A percentile compares a stretch with the other conserved stretches of the same genome.
Conservation (phyloP, 2,329 filamentous ascomycete species). For the Cucurbitaria berberidis region DNA sequence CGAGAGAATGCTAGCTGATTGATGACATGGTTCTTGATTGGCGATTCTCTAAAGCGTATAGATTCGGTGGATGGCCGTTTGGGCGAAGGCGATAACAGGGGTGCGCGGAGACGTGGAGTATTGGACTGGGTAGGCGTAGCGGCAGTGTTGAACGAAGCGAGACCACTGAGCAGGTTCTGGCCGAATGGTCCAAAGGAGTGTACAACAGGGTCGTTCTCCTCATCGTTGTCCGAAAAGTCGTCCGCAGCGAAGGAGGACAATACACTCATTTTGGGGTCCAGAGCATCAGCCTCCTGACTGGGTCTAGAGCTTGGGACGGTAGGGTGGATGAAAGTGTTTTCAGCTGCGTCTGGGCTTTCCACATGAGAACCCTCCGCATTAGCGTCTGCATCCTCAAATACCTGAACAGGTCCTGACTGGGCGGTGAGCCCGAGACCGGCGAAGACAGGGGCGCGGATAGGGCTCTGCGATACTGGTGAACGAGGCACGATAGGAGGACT, state of each 20-base stretch:
- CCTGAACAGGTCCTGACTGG: constrained; percentile 37
- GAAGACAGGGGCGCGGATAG: constrained; percentile 57
- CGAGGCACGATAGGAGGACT: constrained; percentile 69
- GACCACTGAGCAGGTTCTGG: constrained; percentile 79
- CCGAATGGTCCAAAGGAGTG: constrained; percentile 93
- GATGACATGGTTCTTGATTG: constrained; percentile 82
- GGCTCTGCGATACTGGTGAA: constrained; percentile 79
- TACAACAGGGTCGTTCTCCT: constrained; percentile 93
- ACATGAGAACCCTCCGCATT: constrained; percentile 30
- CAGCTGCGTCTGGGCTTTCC: constrained; percentile 30
- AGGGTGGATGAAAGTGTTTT: constrained; percentile 42
- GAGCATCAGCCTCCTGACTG: constrained; percentile 19
- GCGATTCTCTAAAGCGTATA: constrained; percentile 46
- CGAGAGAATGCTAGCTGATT: constrained; percentile 97
- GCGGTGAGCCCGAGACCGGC: constrained; percentile 41
- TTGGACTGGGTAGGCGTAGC: constrained; percentile 60
- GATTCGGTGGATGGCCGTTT: constrained; percentile 33
- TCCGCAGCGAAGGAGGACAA: constrained; percentile 53
- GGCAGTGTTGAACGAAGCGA: constrained; percentile 74
- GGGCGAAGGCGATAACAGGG: constrained; percentile 40
- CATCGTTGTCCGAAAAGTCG: constrained; percentile 75
- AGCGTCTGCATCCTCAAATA: constrained; percentile 49
- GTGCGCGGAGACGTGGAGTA: constrained; percentile 33
- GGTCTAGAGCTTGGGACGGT: constrained; percentile 28
- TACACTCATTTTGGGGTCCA: constrained; percentile 33